Evolutionary conservation across 768 basidiomycete species (phyloP).

Genomic region (Agrocybe pediades): DNA sequence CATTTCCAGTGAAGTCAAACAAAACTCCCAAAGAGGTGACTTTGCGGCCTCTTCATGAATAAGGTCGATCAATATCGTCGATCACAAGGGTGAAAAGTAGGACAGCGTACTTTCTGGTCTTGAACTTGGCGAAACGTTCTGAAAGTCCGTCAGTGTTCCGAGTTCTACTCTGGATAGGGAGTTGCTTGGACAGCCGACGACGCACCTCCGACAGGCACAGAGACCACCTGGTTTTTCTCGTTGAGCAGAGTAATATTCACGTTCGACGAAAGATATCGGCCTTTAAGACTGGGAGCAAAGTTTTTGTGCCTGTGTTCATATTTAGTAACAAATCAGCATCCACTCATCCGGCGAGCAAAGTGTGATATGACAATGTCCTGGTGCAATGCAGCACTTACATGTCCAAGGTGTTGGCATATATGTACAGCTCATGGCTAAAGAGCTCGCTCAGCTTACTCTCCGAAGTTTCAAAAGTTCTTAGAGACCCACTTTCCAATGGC

Average conservation of each 20-base stretch:
- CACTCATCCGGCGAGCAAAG: too few relatives aligned
- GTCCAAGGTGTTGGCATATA: conserved; percentile 65
- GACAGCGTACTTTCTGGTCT: conserved; percentile 62
- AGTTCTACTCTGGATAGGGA: neutral
- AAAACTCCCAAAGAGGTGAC: conserved; percentile 84
- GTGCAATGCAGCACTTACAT: conserved; percentile 54
- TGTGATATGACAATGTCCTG: too few relatives aligned
- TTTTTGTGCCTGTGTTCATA: conserved; percentile 69
- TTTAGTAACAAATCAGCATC: too few relatives aligned
- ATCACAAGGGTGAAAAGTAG: neutral
- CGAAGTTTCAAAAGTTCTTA: neutral
- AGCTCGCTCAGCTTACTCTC: neutral
- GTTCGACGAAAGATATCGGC: conserved; percentile 82
- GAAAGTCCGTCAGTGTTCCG: conserved; percentile 3
- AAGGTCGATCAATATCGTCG: neutral
- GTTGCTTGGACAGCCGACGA: neutral
- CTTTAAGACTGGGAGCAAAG: conserved; percentile 66
- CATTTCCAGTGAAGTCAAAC: conserved; percentile 76
- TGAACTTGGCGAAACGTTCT: conserved; percentile 73
- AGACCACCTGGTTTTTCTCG: conserved; percentile 35
- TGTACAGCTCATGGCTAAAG: conserved; percentile 79
- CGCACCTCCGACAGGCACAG: conserved; percentile 39
- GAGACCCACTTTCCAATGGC: conserved; percentile 77
- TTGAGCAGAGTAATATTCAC: conserved; percentile 77
- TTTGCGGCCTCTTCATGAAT: conserved; percentile 52